Evolutionary conservation across 768 basidiomycete species (phyloP), one percentile per base, ranked within the genome.

Genomic region (Amanita phalloides): DNA sequence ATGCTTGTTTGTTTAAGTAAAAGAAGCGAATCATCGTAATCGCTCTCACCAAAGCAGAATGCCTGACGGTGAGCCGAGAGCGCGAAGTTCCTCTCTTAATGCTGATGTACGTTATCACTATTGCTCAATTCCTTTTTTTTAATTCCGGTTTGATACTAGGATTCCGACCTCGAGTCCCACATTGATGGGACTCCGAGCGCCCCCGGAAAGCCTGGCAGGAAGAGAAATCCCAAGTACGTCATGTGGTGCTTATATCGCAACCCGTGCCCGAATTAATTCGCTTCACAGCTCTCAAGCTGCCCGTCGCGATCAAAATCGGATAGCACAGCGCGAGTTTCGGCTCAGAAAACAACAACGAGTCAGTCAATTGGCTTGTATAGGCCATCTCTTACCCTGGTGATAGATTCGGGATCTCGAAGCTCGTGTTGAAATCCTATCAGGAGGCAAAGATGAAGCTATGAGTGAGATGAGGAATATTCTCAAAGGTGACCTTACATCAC

Each of bases 391-490:
- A 55, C 42, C 43, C 35, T 49, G n/a, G 43, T 26, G 37, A 45
- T 59, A 96, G 90, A 93, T 96, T 66, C 88, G 92, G 20, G 93
- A 96, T 68, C 80, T 96, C 35, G 93, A 96, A 69, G 92, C 92
- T 17, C 81, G 89, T 42, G 90, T 96, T n/a, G 92, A 94, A 67
- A 83, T 96, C 6, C 76, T 96, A 14, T 95, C 92, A 4, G 91
- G 90, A 17, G 89, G 88, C 38, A 84, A 91, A 60, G 93, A 93
- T 73, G 90, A 95, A 66, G 83, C 90, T 5, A 70, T 90, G 50
- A 79, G 78, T 26, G 86, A 93, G 64, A 77, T 93, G 76, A 75
- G 86, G 53, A 83, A 86, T 57, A 83, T 94, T 45, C 68, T 93
- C 41, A 88, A 81, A 70, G 87, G 87, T 52, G 7, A 36, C 20